These are phyloP conservation scores for Aulographum hederae DNA, from an alignment of 2,329 filamentous ascomycete genomes.

Conservation along the genomic window DNA sequence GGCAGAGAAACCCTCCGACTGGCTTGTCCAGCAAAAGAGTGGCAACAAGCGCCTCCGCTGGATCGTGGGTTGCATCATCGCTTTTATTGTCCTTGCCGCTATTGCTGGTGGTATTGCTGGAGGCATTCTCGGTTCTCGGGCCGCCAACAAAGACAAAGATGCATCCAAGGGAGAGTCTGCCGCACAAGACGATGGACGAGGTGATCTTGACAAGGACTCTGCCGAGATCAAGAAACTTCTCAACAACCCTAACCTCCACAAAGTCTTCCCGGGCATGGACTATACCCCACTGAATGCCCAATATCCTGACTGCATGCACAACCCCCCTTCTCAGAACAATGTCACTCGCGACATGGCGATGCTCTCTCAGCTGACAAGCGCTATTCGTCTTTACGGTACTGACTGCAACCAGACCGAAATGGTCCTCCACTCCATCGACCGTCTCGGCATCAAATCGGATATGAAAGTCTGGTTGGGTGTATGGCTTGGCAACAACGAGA, in stretches of 20 bases:
- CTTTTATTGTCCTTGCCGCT: slow-evolving; percentile 46
- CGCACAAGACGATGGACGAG: slow-evolving; percentile 42
- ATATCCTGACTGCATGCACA: slow-evolving; percentile 63
- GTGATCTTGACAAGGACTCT: slow-evolving; percentile 58
- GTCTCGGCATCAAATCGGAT: slow-evolving; percentile 46
- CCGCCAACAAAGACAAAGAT: slow-evolving; percentile 8
- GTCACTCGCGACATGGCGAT: slow-evolving; percentile 82
- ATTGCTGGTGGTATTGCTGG: slow-evolving; percentile 61
- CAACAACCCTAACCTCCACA: slow-evolving; percentile 68
- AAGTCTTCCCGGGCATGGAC: slow-evolving; percentile 87
- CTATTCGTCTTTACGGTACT: slow-evolving; percentile 76
- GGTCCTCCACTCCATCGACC: slow-evolving; percentile 66
- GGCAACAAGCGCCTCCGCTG: slow-evolving; percentile 51
- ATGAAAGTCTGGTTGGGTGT: slow-evolving; percentile 92
- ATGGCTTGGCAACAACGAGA: slow-evolving; percentile 71
- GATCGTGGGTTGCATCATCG: slow-evolving; percentile 46
- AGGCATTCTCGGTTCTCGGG: slow-evolving; percentile 40
- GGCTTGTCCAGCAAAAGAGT: slow-evolving; percentile 39
- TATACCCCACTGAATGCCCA: slow-evolving; percentile 87
- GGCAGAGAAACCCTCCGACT: slow-evolving; percentile 45
- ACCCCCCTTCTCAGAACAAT: slow-evolving; percentile 82
- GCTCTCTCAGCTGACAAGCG: slow-evolving; percentile 75
- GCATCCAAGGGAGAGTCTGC: slow-evolving; percentile 22
- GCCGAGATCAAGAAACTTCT: slow-evolving; percentile 63
- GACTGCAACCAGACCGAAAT: slow-evolving; percentile 97